These are phyloP conservation scores for Tylopilus plumbeoviolaceoides DNA, from an alignment of 768 basidiomycete species.

Conservation along the genomic window DNA sequence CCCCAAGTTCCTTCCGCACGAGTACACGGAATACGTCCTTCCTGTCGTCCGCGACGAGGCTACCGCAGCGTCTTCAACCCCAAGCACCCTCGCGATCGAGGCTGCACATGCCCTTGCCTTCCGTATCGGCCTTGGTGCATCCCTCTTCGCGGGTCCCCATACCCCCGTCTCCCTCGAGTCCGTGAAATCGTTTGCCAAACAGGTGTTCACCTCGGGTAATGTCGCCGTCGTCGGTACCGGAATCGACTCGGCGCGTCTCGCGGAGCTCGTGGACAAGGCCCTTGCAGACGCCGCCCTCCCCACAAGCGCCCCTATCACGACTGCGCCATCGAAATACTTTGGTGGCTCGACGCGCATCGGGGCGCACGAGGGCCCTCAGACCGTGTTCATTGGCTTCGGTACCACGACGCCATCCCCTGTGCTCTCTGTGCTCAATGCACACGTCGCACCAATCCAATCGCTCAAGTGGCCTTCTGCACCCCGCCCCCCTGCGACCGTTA, in stretches of 20 bases:
- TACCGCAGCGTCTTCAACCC: conserved; percentile 52
- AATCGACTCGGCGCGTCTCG: conserved; percentile 67
- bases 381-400: conserved; percentile 88
- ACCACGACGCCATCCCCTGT: conserved; percentile 63
- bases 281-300: conserved; percentile 40
- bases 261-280: conserved; percentile 66
- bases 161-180: conserved; percentile 59
- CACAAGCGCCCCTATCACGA: conserved; percentile 32
- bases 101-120: conserved; percentile 88
- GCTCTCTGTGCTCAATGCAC: conserved; percentile 73
- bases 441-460: conserved; percentile 73
- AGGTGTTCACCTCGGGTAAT: conserved; percentile 74
- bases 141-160: conserved; percentile 80
- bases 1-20: conserved; percentile 75
- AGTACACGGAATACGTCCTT: conserved; percentile 70
- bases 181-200: conserved; percentile 67
- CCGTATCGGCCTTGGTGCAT: conserved; percentile 89
- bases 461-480: conserved; percentile 81
- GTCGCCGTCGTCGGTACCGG: conserved; percentile 86
- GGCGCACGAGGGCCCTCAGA: conserved; percentile 58
- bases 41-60: conserved; percentile 72
- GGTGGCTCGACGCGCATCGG: conserved; percentile 86
- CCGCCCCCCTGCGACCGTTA: conserved; percentile 59
- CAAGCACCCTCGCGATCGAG: conserved; percentile 74
- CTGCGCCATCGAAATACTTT: conserved; percentile 48